Evolutionary conservation across 163 green algal genomes (phyloP).

Genomic region (Scenedesmus sp.): DNA sequence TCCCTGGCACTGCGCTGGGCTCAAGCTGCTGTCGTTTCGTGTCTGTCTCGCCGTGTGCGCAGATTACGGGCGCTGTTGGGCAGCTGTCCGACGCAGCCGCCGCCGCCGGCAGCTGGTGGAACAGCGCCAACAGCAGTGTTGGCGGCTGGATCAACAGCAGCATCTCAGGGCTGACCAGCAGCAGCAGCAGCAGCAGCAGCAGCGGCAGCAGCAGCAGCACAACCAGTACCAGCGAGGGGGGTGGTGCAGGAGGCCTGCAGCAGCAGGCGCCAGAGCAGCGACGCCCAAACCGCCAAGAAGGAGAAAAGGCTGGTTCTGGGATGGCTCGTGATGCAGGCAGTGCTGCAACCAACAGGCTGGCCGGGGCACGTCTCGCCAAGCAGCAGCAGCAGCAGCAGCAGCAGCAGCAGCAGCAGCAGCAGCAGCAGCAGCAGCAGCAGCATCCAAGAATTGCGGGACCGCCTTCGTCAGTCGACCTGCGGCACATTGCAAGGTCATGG

Average conservation of each 20-base stretch:
- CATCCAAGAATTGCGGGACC: background rate
- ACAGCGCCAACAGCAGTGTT: conserved; percentile 14
- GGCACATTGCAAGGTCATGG: conserved; percentile 14
- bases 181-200: conserved; percentile 18
- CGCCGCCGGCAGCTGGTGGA: conserved; percentile 11
- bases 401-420: conserved; percentile 33
- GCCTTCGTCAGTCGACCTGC: conserved; percentile 4
- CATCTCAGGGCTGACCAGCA: background rate
- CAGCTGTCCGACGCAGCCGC: conserved; percentile 18
- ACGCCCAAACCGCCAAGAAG: too few relatives aligned
- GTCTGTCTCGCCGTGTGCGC: background rate
- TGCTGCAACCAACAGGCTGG: background rate
- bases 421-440: conserved; percentile 37
- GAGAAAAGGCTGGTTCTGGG: background rate
- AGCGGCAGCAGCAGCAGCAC: conserved; percentile 34
- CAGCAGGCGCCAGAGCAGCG: background rate
- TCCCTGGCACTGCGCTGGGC: too few relatives aligned
- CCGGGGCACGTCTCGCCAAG: background rate
- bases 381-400: conserved; percentile 35
- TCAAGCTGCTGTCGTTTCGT: background rate
- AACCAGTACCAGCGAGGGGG: background rate
- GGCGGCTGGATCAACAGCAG: background rate
- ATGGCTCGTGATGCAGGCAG: background rate
- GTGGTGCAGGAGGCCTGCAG: background rate
- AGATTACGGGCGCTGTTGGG: conserved; percentile 22